Base-by-base conservation (phyloP, 108 stramenopile species). In the Skeletonema menzelii region DNA sequence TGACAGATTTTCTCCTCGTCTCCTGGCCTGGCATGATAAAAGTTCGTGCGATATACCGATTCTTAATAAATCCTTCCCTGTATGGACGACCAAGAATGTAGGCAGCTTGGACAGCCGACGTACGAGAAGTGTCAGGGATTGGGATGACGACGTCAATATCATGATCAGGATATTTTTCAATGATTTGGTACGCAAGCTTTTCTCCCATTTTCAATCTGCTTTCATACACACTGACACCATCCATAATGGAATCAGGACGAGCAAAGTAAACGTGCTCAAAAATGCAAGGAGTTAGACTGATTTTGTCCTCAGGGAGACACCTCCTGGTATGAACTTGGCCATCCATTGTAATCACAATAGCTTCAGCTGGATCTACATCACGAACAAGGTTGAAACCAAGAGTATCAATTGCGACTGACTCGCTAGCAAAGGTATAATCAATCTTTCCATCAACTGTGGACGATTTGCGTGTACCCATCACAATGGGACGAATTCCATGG, bases 211-310 rank as follows among this genome's bases (percentile, higher is more conserved):
- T 90, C 38, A 98, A 87, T 19, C 98, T 86, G 27, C 97, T 86
- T 76, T 98, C 97, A 82, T 99, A 98, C 19, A 99, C 98, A 31
- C 87, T 87, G 13, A 97, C 90, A 17, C 97, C 97, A 77, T 99
- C 97, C 93, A 99, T 96, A 64, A 99, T 96, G 8, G 95, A 94
- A 83, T 99, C 99, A 5, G 99, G 99, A 15, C 99, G 88, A 14
- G 99, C 96, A 85, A 99, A 99, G 89, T 99, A 99, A 13, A 99
- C 99, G 78, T 99, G 98, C 87, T 99, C 99, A 79, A 99, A 99
- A 49, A 99, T 95, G 84, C 99, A 99, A 28, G 97, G 98, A 40
- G 86, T 59, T 53, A 62, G 62, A 27, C 35, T 56, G 47, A 84
- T 85, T 47, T 64, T 32, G 27, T 84, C 65, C 26, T 60, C 47